Evolutionary conservation across 192 early-diverging fungal species (phyloP).

Genomic region (Backusella macrospora): DNA sequence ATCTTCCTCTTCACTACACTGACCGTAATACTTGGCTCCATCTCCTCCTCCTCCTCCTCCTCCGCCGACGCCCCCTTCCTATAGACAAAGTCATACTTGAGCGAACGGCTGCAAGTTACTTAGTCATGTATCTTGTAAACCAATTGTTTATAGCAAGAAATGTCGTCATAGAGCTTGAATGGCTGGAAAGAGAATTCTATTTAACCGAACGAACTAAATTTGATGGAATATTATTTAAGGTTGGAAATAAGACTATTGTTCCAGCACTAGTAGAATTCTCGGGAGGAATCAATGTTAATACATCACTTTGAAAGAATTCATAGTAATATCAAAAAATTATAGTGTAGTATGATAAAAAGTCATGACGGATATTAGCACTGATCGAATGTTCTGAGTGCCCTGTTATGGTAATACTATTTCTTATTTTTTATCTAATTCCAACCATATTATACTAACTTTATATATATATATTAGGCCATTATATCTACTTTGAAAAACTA

Average conservation of each 20-base stretch:
- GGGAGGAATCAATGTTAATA: background rate
- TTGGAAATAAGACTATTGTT: background rate
- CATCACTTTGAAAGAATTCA: background rate
- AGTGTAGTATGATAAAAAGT: background rate
- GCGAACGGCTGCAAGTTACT: no score
- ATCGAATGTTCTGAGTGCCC: background rate
- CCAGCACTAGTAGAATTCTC: background rate
- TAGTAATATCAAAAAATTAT: background rate
- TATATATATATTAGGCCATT: background rate
- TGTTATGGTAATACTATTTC: background rate
- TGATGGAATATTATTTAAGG: conserved; percentile 12
- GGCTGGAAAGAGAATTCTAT: conserved; percentile 3
- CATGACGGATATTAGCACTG: background rate
- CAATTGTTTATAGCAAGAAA: no score
- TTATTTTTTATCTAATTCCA: background rate
- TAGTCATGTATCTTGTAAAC: no score
- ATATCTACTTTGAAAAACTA: background rate
- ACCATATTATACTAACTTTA: background rate
- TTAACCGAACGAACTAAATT: background rate
- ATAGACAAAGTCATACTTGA: no score
- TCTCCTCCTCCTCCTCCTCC: no score
- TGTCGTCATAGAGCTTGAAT: no score
- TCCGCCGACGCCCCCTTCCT: no score
- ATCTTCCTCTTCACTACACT: no score
- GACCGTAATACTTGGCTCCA: no score